Evolutionary conservation across 495 filamentous ascomycete genomes (phyloP), one percentile per base, ranked within the genome.

Genomic region (Bacidia gigantensis): DNA sequence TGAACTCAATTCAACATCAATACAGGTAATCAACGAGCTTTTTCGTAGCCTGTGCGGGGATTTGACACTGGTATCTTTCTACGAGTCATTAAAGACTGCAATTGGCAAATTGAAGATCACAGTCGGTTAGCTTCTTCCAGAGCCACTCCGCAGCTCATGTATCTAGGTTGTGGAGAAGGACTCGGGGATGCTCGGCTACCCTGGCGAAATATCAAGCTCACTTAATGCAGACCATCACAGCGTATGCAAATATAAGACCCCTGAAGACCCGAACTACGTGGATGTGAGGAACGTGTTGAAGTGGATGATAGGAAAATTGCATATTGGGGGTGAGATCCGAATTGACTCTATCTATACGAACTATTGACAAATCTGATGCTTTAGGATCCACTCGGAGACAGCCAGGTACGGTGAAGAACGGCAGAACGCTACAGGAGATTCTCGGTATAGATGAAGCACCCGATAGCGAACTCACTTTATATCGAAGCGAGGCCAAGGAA

Each of bases 11-110:
- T 74, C 71, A 0, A 47, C 46, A 0, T 53, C 64, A 0, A 14
- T 73, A 1, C 61, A 74, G 40, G 53, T 57, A 0, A 56, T 78
- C 14, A 77, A 78, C 43, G 73, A 78, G 12, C 58, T 71, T 21
- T 78, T 78, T 53, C 61, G 70, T 0, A 59, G 69, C 24, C 42
- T 68, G 11, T 63, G 68, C 9, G 56, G 52, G 14, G 62, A 60
- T 11, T 29, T 76, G 0, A 32, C 58, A 0, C 62, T 77, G 2
- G 55, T 64, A 29, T 76, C 74, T 2, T 77, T 78, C 57, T 78
- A 73, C 41, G 73, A 78, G 49, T 73, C 67, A 5, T 51, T 56
- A 5, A 54, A 54, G 26, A 75, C 72, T 35, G 29, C 29, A 35
- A 7, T 46, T 46, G 3, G 12, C 17, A 46, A 46, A 24, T 11